Percentiles rank a stretch among this genome's conserved stretches.
Evolutionary conservation across 768 basidiomycete species (phyloP).

Genomic region (Hygrocybe coccinea): DNA sequence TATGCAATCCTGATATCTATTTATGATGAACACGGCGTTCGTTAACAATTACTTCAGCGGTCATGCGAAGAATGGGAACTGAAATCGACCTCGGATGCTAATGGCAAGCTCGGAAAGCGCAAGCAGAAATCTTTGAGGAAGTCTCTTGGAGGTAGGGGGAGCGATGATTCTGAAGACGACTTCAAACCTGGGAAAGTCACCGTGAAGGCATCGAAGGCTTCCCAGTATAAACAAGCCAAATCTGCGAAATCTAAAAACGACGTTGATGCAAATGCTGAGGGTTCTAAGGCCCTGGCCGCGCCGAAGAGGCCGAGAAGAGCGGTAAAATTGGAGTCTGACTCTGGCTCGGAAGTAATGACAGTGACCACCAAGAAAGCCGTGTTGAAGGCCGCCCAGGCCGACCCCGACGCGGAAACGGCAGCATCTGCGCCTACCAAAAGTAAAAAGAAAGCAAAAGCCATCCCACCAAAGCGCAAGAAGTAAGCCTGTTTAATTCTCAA

Average conservation of each 20-base stretch:
- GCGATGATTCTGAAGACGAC: constrained; percentile 20
- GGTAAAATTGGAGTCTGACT: constrained; percentile 36
- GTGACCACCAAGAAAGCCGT: constrained; percentile 12
- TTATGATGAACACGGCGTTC: neutral
- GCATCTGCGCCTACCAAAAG: constrained; percentile 14
- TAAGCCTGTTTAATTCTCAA: constrained; percentile 23
- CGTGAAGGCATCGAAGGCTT: constrained; percentile 24
- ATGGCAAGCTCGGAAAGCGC: constrained; percentile 45
- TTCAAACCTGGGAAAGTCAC: constrained; percentile 26
- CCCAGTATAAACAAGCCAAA: constrained; percentile 20
- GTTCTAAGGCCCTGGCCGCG: constrained; percentile 7
- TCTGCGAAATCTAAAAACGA: constrained; percentile 15
- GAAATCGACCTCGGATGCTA: constrained; percentile 35
- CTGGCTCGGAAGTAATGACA: constrained; percentile 31
- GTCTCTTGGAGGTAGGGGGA: constrained; percentile 21
- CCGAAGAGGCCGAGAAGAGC: constrained; percentile 7
- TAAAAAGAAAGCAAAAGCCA: constrained; percentile 25
- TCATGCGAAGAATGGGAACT: constrained; percentile 47
- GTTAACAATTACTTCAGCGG: constrained; percentile 24
- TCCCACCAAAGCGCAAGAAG: constrained; percentile 65
- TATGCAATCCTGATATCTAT: constrained; percentile 32
- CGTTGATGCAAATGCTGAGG: constrained; percentile 16
- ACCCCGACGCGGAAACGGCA: constrained; percentile 27
- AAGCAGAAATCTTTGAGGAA: constrained; percentile 39
- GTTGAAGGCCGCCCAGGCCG: constrained; percentile 14